Conservation (phyloP, 1,139 yeast genomes). For the Sugiyamaella pinicola region DNA sequence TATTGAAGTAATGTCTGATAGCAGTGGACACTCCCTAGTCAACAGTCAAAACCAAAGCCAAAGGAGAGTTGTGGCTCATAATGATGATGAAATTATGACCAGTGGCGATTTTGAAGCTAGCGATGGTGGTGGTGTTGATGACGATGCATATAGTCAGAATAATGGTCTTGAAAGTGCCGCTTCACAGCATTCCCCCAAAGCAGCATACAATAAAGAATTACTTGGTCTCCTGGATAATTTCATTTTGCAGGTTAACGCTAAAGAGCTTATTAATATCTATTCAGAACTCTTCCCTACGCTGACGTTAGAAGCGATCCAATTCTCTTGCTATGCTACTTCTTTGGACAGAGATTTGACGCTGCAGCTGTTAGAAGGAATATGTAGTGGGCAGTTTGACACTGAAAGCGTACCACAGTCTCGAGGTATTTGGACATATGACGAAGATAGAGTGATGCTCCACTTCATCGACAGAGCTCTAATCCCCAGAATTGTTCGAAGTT, state of each 20-base stretch:
- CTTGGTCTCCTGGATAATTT: conserved; percentile 1
- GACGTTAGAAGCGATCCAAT: background rate
- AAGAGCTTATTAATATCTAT: background rate
- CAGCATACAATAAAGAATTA: background rate
- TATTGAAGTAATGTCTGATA: background rate
- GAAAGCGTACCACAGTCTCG: conserved; percentile 8
- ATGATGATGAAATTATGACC: no score
- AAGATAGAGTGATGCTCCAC: conserved; percentile 1
- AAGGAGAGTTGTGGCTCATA: no score
- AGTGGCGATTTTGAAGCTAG: background rate
- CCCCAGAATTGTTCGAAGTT: conserved; percentile 4
- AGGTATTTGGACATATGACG: conserved; percentile 16
- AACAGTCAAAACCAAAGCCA: no score
- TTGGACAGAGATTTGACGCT: conserved; percentile 12
- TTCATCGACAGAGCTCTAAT: conserved; percentile 4
- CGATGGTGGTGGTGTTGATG: no score
- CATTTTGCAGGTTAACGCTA: background rate
- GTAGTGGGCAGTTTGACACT: background rate
- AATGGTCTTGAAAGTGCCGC: background rate
- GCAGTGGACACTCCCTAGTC: background rate
- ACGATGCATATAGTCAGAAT: background rate
- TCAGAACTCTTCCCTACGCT: background rate
- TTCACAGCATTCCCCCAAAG: background rate
- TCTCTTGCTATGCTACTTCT: conserved; percentile 13
- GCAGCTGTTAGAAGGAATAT: background rate